Evolutionary conservation across 2,329 filamentous ascomycete genomes (phyloP).

Genomic region (Fragosphaeria purpurea): DNA sequence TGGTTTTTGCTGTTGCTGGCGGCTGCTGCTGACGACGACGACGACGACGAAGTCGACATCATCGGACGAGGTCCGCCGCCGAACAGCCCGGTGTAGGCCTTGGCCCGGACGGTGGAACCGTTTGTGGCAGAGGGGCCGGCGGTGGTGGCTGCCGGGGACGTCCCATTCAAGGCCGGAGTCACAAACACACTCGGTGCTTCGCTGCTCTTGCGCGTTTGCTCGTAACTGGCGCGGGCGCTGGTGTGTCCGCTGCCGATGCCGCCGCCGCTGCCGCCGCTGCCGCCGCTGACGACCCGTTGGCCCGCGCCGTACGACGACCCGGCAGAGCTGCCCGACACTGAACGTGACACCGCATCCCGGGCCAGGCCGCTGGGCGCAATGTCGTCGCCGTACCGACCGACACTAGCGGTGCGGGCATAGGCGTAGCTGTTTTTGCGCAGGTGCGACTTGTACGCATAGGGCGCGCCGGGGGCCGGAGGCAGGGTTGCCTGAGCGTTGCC

Average conservation of each 20-base stretch:
- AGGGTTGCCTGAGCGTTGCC: constrained; percentile 19
- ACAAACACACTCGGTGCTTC: too few species aligned
- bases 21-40: constrained; percentile 14
- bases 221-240: constrained; percentile 22
- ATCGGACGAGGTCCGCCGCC: constrained; percentile 17
- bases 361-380: constrained; percentile 37
- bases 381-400: constrained; percentile 38
- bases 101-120: constrained; percentile 17
- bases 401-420: constrained; percentile 52
- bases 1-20: constrained; percentile 2
- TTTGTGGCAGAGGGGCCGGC: neutral
- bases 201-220: constrained; percentile 16
- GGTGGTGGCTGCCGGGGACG: neutral
- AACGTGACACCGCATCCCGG: constrained; percentile 32
- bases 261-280: constrained; percentile 14
- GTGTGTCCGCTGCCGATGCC: constrained; percentile 12
- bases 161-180: too few species aligned
- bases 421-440: constrained; percentile 63
- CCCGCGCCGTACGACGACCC: constrained; percentile 27
- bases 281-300: constrained; percentile 9
- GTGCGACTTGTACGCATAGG: constrained; percentile 59
- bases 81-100: constrained; percentile 31
- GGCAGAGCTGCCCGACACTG: constrained; percentile 40
- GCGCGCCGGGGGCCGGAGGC: constrained; percentile 47
- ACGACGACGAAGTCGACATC: constrained; percentile 20